Evolutionary conservation across 2,329 filamentous ascomycete species (phyloP), one percentile per base, ranked within the genome.

Genomic region (Aureobasidium mangrovei): DNA sequence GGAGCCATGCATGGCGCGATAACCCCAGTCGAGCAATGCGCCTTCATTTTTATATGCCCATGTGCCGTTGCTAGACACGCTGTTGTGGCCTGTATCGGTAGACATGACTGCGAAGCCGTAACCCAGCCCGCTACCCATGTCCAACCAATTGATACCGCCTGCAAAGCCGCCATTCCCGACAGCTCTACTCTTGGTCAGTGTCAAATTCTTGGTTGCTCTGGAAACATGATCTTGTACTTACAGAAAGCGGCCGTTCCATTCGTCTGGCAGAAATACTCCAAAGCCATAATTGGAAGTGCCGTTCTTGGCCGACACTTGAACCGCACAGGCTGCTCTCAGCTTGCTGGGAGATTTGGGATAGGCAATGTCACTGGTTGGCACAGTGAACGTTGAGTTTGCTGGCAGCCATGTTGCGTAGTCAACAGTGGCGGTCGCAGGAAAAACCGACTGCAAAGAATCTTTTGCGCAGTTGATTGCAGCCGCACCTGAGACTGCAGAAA

Each of bases 131-230:
- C 61, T 53, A 35, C 58, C 76, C 74, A 78, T 77, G 56, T 76
- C 75, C 3, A 69, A 64, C 67, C 70, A 76, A 54, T 75, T 75
- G 53, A 77, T 71, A 9, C 74, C 73, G 35, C 74, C 74, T 4
- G 66, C 69, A 60, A 73, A 75, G 0, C 73, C 74, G 32, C 72
- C 72, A 62, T 75, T 75, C 3, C 74, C 74, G 10, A 72, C 67
- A 0, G 70, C 69, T 6, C 52, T 54, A 29, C 10, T 41, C 3
- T 5, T 5, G 32, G 6, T n/a, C 7, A 18, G 18, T 2, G 29
- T 41, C 18, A 41, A 5, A 9, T 5, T 32, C 4, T n/a, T n/a
- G 0, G 6, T 3, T 12, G 4, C 7, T 3, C 32, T 6, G 10
- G 32, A 12, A 27, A 7, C 0, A 8, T 3, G 7, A 3, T 27